phyloP scores from a whole-genome alignment of 768 basidiomycete genomes.

The Favolaschia claudopus region DNA sequence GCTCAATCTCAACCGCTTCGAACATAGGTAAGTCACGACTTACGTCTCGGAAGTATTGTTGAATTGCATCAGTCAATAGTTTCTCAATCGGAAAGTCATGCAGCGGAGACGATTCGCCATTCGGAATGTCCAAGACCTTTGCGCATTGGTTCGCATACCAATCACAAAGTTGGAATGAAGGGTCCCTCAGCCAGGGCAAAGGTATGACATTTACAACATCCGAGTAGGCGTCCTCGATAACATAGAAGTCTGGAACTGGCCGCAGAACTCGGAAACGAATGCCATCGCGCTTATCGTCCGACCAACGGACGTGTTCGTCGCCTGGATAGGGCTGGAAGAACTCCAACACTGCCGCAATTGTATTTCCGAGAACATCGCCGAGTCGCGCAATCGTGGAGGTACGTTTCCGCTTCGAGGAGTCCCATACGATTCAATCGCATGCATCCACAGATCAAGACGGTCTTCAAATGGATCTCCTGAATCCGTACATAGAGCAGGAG shows the following conservation, averaged over 20 bases:
- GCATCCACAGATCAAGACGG: too few relatives aligned
- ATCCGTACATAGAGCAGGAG: too few relatives aligned
- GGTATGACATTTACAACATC: neutral
- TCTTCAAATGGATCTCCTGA: too few relatives aligned
- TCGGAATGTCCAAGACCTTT: too few relatives aligned
- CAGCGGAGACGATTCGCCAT: too few relatives aligned
- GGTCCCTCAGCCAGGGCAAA: neutral
- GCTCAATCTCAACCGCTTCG: too few relatives aligned
- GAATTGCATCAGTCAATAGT: too few relatives aligned
- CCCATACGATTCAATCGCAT: neutral
- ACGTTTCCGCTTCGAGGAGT: neutral
- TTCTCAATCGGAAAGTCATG: too few relatives aligned
- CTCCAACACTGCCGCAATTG: neutral
- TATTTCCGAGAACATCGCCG: neutral
- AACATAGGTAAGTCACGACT: too few relatives aligned
- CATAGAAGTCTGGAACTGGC: neutral
- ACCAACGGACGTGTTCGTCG: neutral
- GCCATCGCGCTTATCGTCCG: neutral
- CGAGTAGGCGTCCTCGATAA: neutral
- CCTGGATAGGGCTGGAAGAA: conserved; percentile 10
- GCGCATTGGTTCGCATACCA: neutral
- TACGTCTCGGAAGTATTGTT: too few relatives aligned
- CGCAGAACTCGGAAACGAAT: neutral
- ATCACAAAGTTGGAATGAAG: neutral
- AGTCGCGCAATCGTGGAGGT: neutral